A percentile compares a stretch with the other conserved stretches of the same genome.
phyloP scores from a whole-genome alignment of 139 green algal species.

The Diplosphaera chodatii region DNA sequence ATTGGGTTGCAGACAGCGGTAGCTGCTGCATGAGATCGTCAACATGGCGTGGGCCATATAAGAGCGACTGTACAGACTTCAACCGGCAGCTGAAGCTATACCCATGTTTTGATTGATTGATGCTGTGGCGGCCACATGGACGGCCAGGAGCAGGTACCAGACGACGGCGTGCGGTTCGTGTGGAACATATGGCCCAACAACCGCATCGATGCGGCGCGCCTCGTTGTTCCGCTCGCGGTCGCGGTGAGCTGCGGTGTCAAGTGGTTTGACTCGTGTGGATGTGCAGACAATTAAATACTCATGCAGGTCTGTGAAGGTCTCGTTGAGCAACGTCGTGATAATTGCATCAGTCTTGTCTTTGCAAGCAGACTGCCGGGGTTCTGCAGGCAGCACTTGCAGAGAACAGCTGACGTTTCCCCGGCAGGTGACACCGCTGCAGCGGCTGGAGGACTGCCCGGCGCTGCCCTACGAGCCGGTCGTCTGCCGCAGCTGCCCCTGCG shows the following conservation, averaged over 20 bases:
- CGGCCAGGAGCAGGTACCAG: constrained; percentile 29
- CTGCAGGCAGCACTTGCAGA: neutral
- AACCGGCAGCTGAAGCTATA: too few relatives aligned
- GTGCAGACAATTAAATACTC: neutral
- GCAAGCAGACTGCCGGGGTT: neutral
- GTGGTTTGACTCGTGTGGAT: neutral
- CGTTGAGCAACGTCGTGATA: neutral
- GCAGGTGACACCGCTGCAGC: constrained; percentile 1
- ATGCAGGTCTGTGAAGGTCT: neutral
- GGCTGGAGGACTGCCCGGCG: constrained; percentile 10
- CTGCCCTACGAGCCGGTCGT: constrained; percentile 23
- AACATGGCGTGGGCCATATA: too few relatives aligned
- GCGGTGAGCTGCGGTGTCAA: constrained; percentile 3
- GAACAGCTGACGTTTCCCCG: neutral
- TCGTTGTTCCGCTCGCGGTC: constrained; percentile 9
- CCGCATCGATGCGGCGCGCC: constrained; percentile 36
- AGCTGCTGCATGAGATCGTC: too few relatives aligned
- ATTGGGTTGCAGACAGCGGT: too few relatives aligned
- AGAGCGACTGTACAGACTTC: too few relatives aligned
- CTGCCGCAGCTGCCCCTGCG: constrained; percentile 35
- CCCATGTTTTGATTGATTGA: too few relatives aligned
- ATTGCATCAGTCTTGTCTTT: neutral
- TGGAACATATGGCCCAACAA: constrained; percentile 60
- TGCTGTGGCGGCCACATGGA: too few relatives aligned
- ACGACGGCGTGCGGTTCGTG: constrained; percentile 45